Base-by-base conservation (phyloP, 192 early-diverging fungal species). In the Coemansia sp. region DNA sequence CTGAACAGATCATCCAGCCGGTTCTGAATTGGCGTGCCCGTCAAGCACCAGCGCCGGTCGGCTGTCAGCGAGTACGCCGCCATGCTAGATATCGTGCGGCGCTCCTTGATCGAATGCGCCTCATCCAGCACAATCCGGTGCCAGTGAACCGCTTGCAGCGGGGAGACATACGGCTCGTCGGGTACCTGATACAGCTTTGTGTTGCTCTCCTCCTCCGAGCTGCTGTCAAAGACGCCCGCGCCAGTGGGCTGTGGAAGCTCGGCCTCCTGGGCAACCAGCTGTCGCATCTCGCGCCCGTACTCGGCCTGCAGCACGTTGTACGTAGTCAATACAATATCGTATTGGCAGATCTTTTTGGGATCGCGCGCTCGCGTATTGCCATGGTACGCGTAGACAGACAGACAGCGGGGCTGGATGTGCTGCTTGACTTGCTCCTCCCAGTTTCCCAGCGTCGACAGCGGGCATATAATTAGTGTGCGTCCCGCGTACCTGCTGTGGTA, bases 1-100 rank as follows among this genome's bases (percentile, higher is more conserved):
- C 91, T 90, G 81, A 87, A 97, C 20, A 98, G 74, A 76, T 99
- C 96, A 67, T 95, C 95, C 12, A 95, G 78, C 11, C 90, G 84
- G 82, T 94, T 94, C 59, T 88, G 87, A 47, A 96, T 95, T 11
- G 96, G 96, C 12, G 96, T 97, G n/a, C 96, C 96, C 9, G 96
- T 96, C 24, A 98, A 73, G 13, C 92, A 94, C 97, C 97, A 98
- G 20, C 95, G 84, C 15, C 91, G 77, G 36, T 82, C 75, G 15
- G 91, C 91, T 9, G 77, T 79, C 15, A 98, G 66, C 10, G 88
- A 86, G 67, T 87, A 88, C 16, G 91, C 90, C 0, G 93, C 94
- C 62, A 90, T 90, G 5, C 92, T 84, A 20, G 93, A 92, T 51
- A 87, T 78, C 31, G 92, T 96, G 55, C 84, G 85, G 10, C 89